Evolutionary conservation across 2,329 filamentous ascomycete genomes (phyloP).

Genomic region (Neonectria sp.): DNA sequence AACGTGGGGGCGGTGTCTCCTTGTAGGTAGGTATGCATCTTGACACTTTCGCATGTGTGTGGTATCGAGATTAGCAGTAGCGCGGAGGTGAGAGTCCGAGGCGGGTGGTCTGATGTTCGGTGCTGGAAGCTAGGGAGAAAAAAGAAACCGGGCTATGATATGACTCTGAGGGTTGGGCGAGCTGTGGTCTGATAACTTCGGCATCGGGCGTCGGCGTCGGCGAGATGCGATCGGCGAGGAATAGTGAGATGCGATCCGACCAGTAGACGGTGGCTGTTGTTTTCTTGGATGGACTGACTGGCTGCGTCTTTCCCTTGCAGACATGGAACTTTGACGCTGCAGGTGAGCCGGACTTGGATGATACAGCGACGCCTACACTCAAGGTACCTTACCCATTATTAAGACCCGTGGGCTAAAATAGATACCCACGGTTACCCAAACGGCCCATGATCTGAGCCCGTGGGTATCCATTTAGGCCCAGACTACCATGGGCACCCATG

Average conservation of each 20-base stretch:
- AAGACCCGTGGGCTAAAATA: background rate
- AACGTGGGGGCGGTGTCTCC: background rate
- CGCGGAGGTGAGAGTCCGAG: background rate
- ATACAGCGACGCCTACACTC: background rate
- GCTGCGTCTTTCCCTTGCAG: background rate
- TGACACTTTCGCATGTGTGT: background rate
- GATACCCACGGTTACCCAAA: background rate
- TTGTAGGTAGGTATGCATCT: too few species aligned
- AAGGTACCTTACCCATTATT: background rate
- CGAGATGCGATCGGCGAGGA: background rate
- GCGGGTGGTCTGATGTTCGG: background rate
- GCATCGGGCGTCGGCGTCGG: background rate
- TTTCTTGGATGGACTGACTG: background rate
- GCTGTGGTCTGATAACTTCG: conserved; percentile 2
- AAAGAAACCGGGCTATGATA: background rate
- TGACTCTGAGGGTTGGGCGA: background rate
- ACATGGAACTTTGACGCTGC: background rate
- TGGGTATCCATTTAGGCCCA: too few species aligned
- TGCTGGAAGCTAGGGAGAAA: background rate
- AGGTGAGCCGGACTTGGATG: background rate
- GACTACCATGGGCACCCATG: too few species aligned
- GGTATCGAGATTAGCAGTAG: background rate
- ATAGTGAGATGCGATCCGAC: background rate
- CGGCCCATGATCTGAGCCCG: background rate
- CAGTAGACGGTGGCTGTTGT: background rate